These are phyloP conservation scores for Lentinula detonsa DNA, from an alignment of 768 basidiomycete species.

Conservation along the genomic window DNA sequence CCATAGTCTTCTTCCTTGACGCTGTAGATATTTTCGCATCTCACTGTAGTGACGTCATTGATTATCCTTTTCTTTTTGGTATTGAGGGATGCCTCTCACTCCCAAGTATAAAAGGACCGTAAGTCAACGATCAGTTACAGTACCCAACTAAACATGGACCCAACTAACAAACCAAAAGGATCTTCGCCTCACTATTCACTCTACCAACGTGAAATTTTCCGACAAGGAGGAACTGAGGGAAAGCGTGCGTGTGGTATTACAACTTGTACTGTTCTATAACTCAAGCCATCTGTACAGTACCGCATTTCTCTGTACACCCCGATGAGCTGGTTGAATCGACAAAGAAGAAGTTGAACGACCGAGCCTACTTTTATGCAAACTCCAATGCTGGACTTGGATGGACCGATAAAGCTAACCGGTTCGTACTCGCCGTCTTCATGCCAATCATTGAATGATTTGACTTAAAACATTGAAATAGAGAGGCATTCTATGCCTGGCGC, in stretches of 20 bases:
- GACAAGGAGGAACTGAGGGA: conserved; percentile 30
- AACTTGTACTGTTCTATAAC: background rate
- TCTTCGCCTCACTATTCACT: conserved; percentile 44
- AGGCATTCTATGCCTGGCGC: conserved; percentile 48
- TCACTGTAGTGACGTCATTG: background rate
- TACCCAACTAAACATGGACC: conserved; percentile 29
- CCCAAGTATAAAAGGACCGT: background rate
- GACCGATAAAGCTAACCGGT: conserved; percentile 47
- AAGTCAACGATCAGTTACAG: background rate
- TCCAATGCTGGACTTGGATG: conserved; percentile 47
- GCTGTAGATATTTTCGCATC: background rate
- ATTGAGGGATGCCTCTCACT: background rate
- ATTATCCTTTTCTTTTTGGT: background rate
- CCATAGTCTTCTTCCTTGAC: no score
- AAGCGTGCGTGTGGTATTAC: conserved; percentile 18
- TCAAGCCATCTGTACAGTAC: background rate
- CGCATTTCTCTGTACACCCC: conserved; percentile 10
- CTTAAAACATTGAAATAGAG: conserved; percentile 16
- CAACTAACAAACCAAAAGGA: conserved; percentile 38
- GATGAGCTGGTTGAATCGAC: conserved; percentile 34
- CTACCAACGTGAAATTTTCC: conserved; percentile 46
- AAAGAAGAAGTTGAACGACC: conserved; percentile 35
- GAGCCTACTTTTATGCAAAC: conserved; percentile 46
- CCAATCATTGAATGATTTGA: background rate
- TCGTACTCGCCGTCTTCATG: background rate